These are phyloP conservation scores for Brassica nigra DNA, from an alignment of 345 rosid genomes.

Conservation along the genomic window DNA sequence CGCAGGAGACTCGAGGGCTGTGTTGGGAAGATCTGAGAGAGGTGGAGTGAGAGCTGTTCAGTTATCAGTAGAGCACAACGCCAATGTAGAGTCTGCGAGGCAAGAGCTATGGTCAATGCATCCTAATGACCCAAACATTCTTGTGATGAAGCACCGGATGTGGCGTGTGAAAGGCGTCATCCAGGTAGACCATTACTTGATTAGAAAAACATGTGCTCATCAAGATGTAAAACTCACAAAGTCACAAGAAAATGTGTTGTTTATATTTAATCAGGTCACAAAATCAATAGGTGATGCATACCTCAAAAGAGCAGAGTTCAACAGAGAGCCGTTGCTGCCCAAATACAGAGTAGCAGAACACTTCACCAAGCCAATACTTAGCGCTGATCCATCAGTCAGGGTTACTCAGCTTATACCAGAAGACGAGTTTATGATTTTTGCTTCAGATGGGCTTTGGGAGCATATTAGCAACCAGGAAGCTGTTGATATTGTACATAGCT, in stretches of 20 bases:
- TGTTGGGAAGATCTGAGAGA: constrained; percentile 62
- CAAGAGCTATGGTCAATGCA: constrained; percentile 64
- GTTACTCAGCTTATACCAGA: constrained; percentile 55
- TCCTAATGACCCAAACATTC: constrained; percentile 67
- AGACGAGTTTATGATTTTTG: constrained; percentile 76
- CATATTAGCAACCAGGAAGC: constrained; percentile 74
- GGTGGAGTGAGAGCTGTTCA: constrained; percentile 57
- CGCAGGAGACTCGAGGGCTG: constrained; percentile 76
- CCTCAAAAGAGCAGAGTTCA: constrained; percentile 76
- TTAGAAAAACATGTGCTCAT: background rate
- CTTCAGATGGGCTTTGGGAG: constrained; percentile 95
- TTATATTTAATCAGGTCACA: constrained; percentile 57
- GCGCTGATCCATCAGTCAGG: constrained; percentile 62
- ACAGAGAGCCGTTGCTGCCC: constrained; percentile 64
- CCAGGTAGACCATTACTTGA: constrained; percentile 53
- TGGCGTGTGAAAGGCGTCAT: constrained; percentile 91
- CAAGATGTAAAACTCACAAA: background rate
- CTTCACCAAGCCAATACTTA: constrained; percentile 67
- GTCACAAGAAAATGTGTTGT: constrained; percentile 2
- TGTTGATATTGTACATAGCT: constrained; percentile 54
- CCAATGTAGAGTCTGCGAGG: constrained; percentile 58
- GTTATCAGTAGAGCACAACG: constrained; percentile 77
- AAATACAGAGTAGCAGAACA: constrained; percentile 59
- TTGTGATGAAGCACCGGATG: constrained; percentile 57
- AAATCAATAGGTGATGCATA: constrained; percentile 88